These are phyloP conservation scores for Trichoderma sp. DNA, from an alignment of 2,329 filamentous ascomycete genomes.

Conservation along the genomic window DNA sequence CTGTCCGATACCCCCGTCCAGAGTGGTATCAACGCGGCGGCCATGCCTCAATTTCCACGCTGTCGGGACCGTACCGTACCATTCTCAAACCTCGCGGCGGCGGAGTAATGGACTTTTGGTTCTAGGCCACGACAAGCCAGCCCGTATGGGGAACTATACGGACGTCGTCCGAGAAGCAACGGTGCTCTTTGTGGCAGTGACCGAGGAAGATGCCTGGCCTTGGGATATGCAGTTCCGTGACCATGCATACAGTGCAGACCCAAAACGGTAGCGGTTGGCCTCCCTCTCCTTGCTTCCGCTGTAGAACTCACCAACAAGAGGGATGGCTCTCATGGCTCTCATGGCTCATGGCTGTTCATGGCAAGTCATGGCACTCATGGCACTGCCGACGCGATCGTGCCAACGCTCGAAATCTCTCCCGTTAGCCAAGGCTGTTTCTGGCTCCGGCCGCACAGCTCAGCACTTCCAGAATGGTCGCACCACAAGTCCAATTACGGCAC, in stretches of 20 bases:
- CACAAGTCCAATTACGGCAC: not conserved
- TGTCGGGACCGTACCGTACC: constrained; percentile 8
- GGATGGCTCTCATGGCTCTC: not conserved
- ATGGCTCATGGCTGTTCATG: not conserved
- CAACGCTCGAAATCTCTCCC: not conserved
- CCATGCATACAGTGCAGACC: not conserved
- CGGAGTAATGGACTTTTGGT: constrained; percentile 9
- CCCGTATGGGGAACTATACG: not conserved
- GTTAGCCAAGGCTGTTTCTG: not conserved
- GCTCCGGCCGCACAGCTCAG: not conserved
- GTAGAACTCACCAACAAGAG: constrained; percentile 1
- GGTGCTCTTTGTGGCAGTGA: not conserved
- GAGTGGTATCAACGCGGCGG: not conserved
- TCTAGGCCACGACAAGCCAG: not conserved
- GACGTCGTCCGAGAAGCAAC: constrained; percentile 2
- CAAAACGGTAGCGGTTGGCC: not conserved
- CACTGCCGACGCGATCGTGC: constrained; percentile 11
- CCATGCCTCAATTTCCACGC: constrained; percentile 19
- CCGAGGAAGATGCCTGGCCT: not conserved
- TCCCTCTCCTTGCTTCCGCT: not conserved
- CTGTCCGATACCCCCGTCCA: constrained; percentile 3
- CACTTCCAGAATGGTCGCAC: not conserved
- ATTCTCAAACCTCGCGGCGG: constrained; percentile 3
- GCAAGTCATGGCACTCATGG: not conserved
- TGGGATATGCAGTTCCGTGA: not conserved